Conservation (phyloP, 192 early-diverging fungal genomes). For the Jimgerdemannia flammicorona region DNA sequence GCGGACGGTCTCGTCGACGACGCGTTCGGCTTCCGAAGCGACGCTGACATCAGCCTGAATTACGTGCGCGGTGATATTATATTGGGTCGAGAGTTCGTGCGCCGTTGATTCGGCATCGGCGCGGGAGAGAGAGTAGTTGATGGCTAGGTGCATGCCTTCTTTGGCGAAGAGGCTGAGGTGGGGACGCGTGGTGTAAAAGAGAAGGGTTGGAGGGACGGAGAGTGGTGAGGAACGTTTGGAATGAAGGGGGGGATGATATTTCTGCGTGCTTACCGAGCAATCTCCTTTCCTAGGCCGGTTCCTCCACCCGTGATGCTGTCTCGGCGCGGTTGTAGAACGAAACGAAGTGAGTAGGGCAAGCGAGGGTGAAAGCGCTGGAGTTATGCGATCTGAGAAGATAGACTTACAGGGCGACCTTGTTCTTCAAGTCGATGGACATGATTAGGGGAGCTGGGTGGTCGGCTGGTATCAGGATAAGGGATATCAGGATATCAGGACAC, state of each 20-base stretch:
- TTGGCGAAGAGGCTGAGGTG: constrained; percentile 1
- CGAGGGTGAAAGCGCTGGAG: neutral
- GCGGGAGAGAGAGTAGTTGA: constrained; percentile 10
- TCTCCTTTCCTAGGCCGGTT: constrained; percentile 8
- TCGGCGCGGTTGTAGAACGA: neutral
- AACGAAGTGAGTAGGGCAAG: neutral
- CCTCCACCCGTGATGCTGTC: constrained; percentile 16
- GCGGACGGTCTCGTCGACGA: constrained; percentile 18
- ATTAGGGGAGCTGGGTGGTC: neutral
- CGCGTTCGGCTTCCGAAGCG: constrained; percentile 9
- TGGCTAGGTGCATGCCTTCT: constrained; percentile 19
- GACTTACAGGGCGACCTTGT: neutral
- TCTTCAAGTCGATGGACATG: neutral
- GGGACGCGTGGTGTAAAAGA: neutral
- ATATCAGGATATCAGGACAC: no score
- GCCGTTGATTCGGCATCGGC: constrained; percentile 6
- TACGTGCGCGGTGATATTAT: constrained; percentile 2
- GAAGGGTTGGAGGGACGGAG: neutral
- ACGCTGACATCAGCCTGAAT: constrained; percentile 4
- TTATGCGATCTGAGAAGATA: neutral
- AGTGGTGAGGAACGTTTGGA: neutral
- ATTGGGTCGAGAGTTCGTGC: constrained; percentile 1
- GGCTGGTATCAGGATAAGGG: no score
- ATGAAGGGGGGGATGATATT: neutral
- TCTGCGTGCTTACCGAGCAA: neutral